Percentiles rank a stretch among this genome's conserved stretches.
phyloP scores from a whole-genome alignment of 768 basidiomycete species.

The Suillus occidentalis region DNA sequence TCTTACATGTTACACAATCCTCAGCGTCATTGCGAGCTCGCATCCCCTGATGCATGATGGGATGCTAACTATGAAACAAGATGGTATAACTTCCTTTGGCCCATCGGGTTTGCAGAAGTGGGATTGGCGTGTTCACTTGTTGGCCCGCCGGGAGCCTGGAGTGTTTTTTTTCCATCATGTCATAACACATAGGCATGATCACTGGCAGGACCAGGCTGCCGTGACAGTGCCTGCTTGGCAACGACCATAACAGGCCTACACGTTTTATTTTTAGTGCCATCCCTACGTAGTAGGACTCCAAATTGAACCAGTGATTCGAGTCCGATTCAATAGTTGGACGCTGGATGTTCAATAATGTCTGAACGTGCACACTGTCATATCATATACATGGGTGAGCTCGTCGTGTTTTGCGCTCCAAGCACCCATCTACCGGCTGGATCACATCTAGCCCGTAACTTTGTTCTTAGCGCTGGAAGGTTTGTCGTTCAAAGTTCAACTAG shows the following conservation, averaged over 20 bases:
- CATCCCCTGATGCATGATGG: neutral
- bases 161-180: neutral
- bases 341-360: neutral
- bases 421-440: neutral
- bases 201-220: neutral
- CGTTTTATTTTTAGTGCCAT: neutral
- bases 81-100: neutral
- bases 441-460: neutral
- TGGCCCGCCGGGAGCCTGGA: neutral
- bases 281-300: too few species aligned
- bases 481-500: neutral
- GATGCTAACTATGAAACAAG: neutral
- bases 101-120: neutral
- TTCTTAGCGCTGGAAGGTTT: neutral
- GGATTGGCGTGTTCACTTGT: neutral
- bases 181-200: neutral
- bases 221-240: neutral
- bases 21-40: neutral
- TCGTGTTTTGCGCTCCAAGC: neutral
- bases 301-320: neutral
- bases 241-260: neutral
- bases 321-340: neutral
- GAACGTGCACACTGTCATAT: neutral
- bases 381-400: neutral
- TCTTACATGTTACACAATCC: neutral